These are phyloP conservation scores for Nepenthes gracilis DNA, from an alignment of 148 eudicot genomes.

Conservation along the genomic window DNA sequence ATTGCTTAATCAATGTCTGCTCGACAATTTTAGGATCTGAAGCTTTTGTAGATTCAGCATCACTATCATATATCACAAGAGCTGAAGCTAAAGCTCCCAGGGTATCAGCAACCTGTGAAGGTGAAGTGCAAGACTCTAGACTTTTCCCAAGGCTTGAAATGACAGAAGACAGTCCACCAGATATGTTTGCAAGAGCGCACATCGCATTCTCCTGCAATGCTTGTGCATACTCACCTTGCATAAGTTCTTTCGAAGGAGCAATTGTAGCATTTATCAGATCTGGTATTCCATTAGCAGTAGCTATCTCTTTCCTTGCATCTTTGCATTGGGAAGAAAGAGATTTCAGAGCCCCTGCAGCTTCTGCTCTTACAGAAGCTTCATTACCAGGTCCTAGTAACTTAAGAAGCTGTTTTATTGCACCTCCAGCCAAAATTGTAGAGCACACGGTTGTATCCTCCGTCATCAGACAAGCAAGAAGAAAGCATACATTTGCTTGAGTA, in stretches of 20 bases:
- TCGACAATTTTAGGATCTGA: conserved; percentile 73
- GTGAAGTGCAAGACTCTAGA: conserved; percentile 86
- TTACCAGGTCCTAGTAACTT: conserved; percentile 88
- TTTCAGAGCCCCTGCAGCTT: conserved; percentile 89
- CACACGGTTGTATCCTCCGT: conserved; percentile 93
- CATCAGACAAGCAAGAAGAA: conserved; percentile 85
- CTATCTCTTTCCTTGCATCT: conserved; percentile 81
- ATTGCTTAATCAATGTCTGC: conserved; percentile 71
- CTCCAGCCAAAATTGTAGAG: conserved; percentile 54
- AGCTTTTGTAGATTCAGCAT: conserved; percentile 65
- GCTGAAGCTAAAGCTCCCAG: conserved; percentile 98
- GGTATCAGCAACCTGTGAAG: conserved; percentile 90
- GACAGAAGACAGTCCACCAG: conserved; percentile 96
- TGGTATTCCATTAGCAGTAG: conserved; percentile 81
- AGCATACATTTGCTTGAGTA: conserved; percentile 93
- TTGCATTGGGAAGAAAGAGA: conserved; percentile 94
- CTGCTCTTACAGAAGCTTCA: conserved; percentile 91
- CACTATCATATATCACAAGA: conserved; percentile 86
- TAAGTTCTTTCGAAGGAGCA: conserved; percentile 97
- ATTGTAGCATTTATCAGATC: conserved; percentile 93
- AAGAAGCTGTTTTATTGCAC: conserved; percentile 75
- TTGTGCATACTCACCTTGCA: conserved; percentile 98
- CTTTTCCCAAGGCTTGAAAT: conserved; percentile 96
- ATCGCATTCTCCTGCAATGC: conserved; percentile 98
- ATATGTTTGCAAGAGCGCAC: conserved; percentile 98